Evolutionary conservation across 2,329 filamentous ascomycete species (phyloP).

Genomic region (Pseudogymnoascus sp.): DNA sequence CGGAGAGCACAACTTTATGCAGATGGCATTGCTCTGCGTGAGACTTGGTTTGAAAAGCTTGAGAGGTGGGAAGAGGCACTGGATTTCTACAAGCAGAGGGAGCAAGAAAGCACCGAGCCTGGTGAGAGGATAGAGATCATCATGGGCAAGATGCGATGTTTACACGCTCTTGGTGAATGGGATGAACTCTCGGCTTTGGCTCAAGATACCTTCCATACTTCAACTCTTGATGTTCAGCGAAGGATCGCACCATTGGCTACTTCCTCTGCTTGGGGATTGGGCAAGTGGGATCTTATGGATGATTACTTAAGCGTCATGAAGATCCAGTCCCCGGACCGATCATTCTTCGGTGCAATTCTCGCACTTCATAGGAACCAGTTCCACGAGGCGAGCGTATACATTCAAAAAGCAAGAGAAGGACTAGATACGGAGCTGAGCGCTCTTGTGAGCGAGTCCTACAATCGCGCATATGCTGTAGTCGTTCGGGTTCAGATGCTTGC

Average conservation of each 20-base stretch:
- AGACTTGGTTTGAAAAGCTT: slow-evolving; percentile 98
- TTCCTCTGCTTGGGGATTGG: slow-evolving; percentile 90
- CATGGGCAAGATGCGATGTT: slow-evolving; percentile 98
- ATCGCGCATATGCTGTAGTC: slow-evolving; percentile 94
- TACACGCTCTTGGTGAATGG: slow-evolving; percentile 97
- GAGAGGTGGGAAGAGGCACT: slow-evolving; percentile 98
- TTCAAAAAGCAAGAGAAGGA: slow-evolving; percentile 86
- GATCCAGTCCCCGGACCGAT: slow-evolving; percentile 82
- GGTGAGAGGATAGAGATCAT: slow-evolving; percentile 94
- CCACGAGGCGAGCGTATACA: slow-evolving; percentile 79
- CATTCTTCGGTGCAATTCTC: slow-evolving; percentile 95
- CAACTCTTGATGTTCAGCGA: slow-evolving; percentile 77
- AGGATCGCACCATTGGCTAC: slow-evolving; percentile 90
- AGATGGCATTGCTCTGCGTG: slow-evolving; percentile 85
- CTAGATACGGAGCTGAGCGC: slow-evolving; percentile 94
- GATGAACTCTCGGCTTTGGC: slow-evolving; percentile 83
- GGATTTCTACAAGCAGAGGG: slow-evolving; percentile 82
- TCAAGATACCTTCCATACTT: slow-evolving; percentile 89
- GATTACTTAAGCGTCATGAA: slow-evolving; percentile 95
- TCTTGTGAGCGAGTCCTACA: slow-evolving; percentile 96
- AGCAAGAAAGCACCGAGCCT: slow-evolving; percentile 62
- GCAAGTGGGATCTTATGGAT: slow-evolving; percentile 98
- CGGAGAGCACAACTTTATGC: slow-evolving; percentile 93
- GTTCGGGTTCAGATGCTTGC: slow-evolving; percentile 98
- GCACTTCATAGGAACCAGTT: slow-evolving; percentile 95